Conservation (phyloP, 768 basidiomycete genomes). For the Mycena amicta region DNA sequence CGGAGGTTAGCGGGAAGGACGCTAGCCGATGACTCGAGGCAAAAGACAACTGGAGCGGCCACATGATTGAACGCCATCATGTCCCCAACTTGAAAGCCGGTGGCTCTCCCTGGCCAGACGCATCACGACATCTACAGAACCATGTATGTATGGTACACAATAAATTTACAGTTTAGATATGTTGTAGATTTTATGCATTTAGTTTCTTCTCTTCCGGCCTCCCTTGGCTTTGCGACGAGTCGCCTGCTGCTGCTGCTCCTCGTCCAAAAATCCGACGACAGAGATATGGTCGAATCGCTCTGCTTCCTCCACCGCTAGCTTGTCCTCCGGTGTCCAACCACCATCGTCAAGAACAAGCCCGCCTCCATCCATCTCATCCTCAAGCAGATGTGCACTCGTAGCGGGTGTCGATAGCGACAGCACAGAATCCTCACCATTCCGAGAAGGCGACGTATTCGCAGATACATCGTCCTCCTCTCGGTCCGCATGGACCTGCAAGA, state of each 20-base stretch:
- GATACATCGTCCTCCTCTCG: constrained; percentile 24
- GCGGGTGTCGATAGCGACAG: constrained; percentile 43
- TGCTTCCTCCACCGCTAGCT: constrained; percentile 50
- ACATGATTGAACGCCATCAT: not conserved
- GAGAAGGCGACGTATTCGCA: constrained; percentile 28
- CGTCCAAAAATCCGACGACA: constrained; percentile 43
- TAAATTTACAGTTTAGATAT: constrained; percentile 10
- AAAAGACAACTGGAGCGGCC: not conserved
- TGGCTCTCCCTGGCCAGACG: too few relatives aligned
- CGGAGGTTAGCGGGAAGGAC: not conserved
- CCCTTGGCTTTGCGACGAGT: constrained; percentile 8
- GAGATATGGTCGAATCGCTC: constrained; percentile 55
- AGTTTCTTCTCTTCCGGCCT: constrained; percentile 17
- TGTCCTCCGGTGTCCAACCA: constrained; percentile 51
- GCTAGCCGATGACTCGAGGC: not conserved
- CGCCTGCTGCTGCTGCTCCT: constrained; percentile 31
- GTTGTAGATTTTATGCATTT: not conserved
- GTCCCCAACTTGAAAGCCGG: too few relatives aligned
- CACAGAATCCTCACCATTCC: constrained; percentile 31
- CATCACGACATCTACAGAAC: too few relatives aligned
- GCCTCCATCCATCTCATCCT: constrained; percentile 36
- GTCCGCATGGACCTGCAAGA: constrained; percentile 13
- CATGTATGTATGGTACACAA: too few relatives aligned
- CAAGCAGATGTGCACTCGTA: constrained; percentile 35
- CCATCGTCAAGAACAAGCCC: constrained; percentile 24